Conservation (phyloP, 2,329 filamentous ascomycete genomes). For the Pseudomassariella vexata region DNA sequence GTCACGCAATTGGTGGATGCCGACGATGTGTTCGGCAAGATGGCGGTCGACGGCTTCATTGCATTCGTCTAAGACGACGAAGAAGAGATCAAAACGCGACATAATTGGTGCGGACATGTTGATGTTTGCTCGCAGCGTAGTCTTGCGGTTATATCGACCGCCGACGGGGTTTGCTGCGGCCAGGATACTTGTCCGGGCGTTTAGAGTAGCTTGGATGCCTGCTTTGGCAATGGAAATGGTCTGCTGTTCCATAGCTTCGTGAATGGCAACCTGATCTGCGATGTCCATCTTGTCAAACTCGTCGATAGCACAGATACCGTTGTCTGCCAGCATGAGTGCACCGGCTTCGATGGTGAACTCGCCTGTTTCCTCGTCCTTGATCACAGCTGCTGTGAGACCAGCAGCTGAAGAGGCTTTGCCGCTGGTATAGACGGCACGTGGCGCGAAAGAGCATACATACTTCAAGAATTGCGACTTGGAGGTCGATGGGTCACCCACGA, state of each 20-base stretch:
- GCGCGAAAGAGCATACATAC: conserved; percentile 95
- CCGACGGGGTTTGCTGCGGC: conserved; percentile 95
- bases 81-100: conserved; percentile 98
- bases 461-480: conserved; percentile 98
- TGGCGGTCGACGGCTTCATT: conserved; percentile 88
- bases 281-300: conserved; percentile 99
- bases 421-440: conserved; percentile 93
- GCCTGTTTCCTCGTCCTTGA: conserved; percentile 97
- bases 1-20: conserved; percentile 87
- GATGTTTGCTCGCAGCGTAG: conserved; percentile 87
- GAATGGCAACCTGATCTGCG: conserved; percentile 92
- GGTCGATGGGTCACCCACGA: conserved; percentile 94
- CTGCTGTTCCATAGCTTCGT: conserved; percentile 99
- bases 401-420: conserved; percentile 96
- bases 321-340: conserved; percentile 94
- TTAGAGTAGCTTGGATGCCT: conserved; percentile 94
- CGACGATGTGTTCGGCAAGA: conserved; percentile 90
- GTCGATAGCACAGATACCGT: conserved; percentile 96
- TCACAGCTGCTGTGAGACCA: conserved; percentile 92
- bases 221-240: conserved; percentile 99
- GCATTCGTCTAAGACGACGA: conserved; percentile 94
- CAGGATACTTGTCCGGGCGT: conserved; percentile 90
- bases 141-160: conserved; percentile 95
- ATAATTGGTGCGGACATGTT: conserved; percentile 99
- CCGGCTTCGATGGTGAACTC: conserved; percentile 98